Conservation (phyloP, 129 eudicot genomes). For the Sambucus nigra region DNA sequence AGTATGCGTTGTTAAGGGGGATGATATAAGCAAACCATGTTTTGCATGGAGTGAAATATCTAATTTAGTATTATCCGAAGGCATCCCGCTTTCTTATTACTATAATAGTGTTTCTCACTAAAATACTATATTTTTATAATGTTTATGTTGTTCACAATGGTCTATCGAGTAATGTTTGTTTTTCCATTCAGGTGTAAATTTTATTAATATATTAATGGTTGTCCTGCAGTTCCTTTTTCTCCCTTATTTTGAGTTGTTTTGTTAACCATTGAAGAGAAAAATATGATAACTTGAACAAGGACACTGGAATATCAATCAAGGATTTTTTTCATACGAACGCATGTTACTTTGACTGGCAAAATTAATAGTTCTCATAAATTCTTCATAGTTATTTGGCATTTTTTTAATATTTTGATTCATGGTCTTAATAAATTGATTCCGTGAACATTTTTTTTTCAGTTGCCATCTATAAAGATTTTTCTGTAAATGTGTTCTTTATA, state of each 20-base stretch:
- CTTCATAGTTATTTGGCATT: not conserved
- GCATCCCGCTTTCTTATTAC: not conserved
- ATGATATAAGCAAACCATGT: no score
- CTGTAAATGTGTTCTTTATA: not conserved
- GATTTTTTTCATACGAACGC: no score
- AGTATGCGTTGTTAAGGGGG: no score
- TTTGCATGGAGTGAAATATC: no score
- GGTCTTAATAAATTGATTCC: not conserved
- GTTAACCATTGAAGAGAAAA: not conserved
- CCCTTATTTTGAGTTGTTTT: not conserved
- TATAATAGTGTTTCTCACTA: not conserved
- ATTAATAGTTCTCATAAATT: not conserved
- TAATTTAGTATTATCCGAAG: no score
- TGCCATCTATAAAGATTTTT: no score
- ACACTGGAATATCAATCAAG: no score
- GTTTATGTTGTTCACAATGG: no score
- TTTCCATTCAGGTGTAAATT: not conserved
- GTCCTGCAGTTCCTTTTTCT: not conserved
- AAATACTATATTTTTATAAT: no score
- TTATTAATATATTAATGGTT: not conserved
- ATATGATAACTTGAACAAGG: no score
- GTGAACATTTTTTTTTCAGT: no score
- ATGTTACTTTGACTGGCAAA: not conserved
- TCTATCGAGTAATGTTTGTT: not conserved
- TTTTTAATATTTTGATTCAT: not conserved